phyloP scores from a whole-genome alignment of 2,329 filamentous ascomycete species.

The Botrytis tulipae region DNA sequence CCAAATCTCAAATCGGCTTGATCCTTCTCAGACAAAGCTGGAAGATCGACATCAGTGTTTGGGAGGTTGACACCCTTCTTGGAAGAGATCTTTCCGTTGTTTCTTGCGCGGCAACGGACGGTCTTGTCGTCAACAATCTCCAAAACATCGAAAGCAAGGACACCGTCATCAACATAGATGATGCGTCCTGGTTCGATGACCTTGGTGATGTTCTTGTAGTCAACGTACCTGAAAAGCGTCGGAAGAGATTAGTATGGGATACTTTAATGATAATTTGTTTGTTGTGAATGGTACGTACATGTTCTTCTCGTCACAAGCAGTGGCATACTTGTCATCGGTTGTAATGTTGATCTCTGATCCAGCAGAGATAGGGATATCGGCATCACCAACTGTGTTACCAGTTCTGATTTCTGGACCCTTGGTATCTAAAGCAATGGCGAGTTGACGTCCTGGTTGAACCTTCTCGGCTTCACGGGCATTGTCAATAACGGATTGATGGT shows the following conservation, averaged over 20 bases:
- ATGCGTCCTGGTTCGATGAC: slow-evolving; percentile 87
- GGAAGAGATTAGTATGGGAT: slow-evolving; percentile 2
- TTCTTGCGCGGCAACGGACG: slow-evolving; percentile 80
- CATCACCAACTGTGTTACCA: slow-evolving; percentile 68
- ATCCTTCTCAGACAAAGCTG: slow-evolving; percentile 97
- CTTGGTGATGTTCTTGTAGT: slow-evolving; percentile 99
- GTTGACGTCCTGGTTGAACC: slow-evolving; percentile 73
- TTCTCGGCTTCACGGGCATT: slow-evolving; percentile 86
- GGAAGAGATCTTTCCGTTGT: slow-evolving; percentile 98
- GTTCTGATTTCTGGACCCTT: slow-evolving; percentile 88
- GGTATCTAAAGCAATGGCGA: slow-evolving; percentile 88
- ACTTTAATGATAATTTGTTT: not conserved
- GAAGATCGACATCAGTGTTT: slow-evolving; percentile 97
- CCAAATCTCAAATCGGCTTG: slow-evolving; percentile 90
- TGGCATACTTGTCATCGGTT: slow-evolving; percentile 90
- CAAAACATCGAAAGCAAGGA: slow-evolving; percentile 92
- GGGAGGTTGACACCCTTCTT: slow-evolving; percentile 99
- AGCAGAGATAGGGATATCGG: slow-evolving; percentile 76
- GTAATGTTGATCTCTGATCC: slow-evolving; percentile 92
- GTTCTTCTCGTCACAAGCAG: slow-evolving; percentile 81
- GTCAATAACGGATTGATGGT: slow-evolving; percentile 98
- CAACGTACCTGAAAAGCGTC: slow-evolving; percentile 68
- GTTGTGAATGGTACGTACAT: slow-evolving; percentile 61
- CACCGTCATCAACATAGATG: slow-evolving; percentile 98
- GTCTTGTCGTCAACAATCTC: slow-evolving; percentile 86